Evolutionary conservation across 2,329 filamentous ascomycete genomes (phyloP), one percentile per base, ranked within the genome.

Genomic region (Paraphoma sp.): DNA sequence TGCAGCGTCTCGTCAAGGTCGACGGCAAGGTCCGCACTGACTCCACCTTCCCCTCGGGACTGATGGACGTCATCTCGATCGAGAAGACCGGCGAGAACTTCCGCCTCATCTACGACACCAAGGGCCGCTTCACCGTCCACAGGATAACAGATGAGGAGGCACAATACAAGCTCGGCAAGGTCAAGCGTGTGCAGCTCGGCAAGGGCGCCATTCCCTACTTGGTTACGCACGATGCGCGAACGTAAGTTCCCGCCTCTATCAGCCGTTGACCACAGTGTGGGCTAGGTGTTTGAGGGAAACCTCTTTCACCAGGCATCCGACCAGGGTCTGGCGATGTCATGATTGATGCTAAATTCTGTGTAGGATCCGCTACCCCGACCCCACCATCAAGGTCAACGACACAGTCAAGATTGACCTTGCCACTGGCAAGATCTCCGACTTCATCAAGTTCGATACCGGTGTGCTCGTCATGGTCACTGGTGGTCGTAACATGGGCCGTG

Each of bases 161-260:
- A 76, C 89, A 95, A 87, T 99, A 97, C 92, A 99, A 99, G 91
- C 88, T 99, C 77, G 93, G 93, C 87, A 99, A 98, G 89, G 95
- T 99, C 86, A 97, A 97, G 92, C 91, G 94, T 79, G 95, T 99
- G 66, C 95, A 99, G 87, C 89, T 99, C 77, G 95, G 95, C 87
- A 94, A 93, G 84, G 96, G 95, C 85, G 95, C 93, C 87, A 96
- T 99, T 89, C 95, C 95, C 96, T 99, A 97, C 93, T 97, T 98
- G 93, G 95, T 99, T 92, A 99, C 95, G 93, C 95, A 99, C 92
- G 95, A 99, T 95, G 95, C 95, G 86, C 91, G 95, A 93, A 99
- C 95, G 94, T 99, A 87, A 97, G 94, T 98, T 90, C 90, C 87
- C 84, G 91, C 90, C 92, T 97, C 93, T 95, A 93, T 97, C 94